Base-by-base conservation (phyloP, 495 filamentous ascomycete species). In the Hypomontagnella submonticulosa region DNA sequence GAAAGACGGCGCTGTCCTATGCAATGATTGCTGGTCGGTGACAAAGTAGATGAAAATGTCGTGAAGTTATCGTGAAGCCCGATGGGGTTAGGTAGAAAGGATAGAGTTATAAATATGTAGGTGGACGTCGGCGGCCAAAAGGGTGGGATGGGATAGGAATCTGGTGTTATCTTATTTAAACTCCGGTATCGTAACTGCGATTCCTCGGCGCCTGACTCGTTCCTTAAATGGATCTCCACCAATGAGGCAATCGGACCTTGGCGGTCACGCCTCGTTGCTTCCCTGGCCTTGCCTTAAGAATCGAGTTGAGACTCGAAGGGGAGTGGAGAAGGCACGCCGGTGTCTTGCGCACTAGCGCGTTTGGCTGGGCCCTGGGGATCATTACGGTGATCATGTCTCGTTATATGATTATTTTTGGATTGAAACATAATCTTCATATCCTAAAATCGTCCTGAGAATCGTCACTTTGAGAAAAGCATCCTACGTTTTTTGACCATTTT, bases 161-260 rank as follows among this genome's bases (percentile, higher is more conserved):
- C 23, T 34, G 23, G 34, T 46, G 13, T 52, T 61, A 67, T 56
- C 36, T 56, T 56, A 15, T 18, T 18, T 8, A 32, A 27, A 27
- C 23, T 48, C 44, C 51, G 15, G 50, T 59, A 56, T 51, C 42
- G 55, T 57, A 66, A 58, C 61, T 19, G 51, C 46, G 55, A 60
- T 44, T 64, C 43, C 60, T 68, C 61, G 60, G 55, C 66, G 42
- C 61, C 62, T 70, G 67, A 70, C 67, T 70, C 62, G 67, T 54
- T 16, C 67, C 57, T 57, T 61, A 61, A 60, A 65, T 41, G 55
- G 66, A 47, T 56, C 36, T 20, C 56, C 47, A 37, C 62, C 41
- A 66, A 61, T 65, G 66, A 61, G 55, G 60, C 64, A 61, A 69
- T 64, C 42, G 33, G 13, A 57, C 47, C 34, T 52, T 52, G 41